Conservation (phyloP, 768 basidiomycete species). For the Lactarius evosmus region DNA sequence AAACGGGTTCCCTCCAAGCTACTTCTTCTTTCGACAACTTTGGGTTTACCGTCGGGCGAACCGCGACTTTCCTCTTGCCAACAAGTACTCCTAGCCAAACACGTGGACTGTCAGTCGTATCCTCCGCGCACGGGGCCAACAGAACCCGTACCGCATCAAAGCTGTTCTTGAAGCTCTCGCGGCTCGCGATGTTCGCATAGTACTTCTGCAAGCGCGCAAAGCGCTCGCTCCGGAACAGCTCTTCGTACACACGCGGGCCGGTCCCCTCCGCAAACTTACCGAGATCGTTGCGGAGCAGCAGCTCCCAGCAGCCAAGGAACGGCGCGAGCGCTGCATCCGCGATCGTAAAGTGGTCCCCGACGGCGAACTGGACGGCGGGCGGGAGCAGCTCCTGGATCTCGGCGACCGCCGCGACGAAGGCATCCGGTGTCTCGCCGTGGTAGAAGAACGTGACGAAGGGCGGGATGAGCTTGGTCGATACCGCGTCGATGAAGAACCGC, state of each 20-base stretch:
- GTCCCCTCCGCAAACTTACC: slow-evolving; percentile 41
- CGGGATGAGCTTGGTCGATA: slow-evolving; percentile 43
- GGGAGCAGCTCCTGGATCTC: slow-evolving; percentile 48
- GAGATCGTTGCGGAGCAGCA: slow-evolving; percentile 45
- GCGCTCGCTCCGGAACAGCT: slow-evolving; percentile 40
- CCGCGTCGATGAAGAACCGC: slow-evolving; percentile 56
- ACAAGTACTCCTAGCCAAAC: not conserved
- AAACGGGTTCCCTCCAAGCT: not conserved
- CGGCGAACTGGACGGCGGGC: slow-evolving; percentile 38
- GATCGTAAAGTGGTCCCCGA: slow-evolving; percentile 46
- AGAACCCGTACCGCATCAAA: slow-evolving; percentile 44
- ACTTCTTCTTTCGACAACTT: not conserved
- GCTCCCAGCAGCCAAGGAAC: slow-evolving; percentile 49
- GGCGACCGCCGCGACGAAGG: slow-evolving; percentile 43
- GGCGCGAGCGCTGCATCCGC: slow-evolving; percentile 59
- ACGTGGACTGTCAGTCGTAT: not conserved
- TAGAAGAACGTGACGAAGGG: slow-evolving; percentile 36
- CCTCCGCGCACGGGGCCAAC: not conserved
- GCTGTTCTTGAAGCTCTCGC: slow-evolving; percentile 51
- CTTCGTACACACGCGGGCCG: slow-evolving; percentile 42
- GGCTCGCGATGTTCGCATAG: slow-evolving; percentile 41
- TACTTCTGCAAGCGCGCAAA: slow-evolving; percentile 51
- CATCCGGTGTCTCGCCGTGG: slow-evolving; percentile 38
- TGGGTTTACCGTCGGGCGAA: not conserved
- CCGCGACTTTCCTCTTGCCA: not conserved